Evolutionary conservation across 2,329 filamentous ascomycete species (phyloP), one percentile per base, ranked within the genome.

Genomic region (Aspergillus thermomutatus): DNA sequence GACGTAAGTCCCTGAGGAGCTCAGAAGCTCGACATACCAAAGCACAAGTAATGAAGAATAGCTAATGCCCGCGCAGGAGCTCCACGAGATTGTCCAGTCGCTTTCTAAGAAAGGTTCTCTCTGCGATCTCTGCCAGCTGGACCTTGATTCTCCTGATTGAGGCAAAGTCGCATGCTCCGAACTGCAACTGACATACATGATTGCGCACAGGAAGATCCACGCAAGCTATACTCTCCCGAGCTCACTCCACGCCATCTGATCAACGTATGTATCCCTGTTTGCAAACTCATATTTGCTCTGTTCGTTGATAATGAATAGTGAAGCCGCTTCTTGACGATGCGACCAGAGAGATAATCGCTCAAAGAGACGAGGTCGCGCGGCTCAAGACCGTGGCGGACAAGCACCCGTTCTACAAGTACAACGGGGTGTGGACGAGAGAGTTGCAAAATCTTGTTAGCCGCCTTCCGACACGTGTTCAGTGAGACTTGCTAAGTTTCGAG

Each of bases 381-480:
- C 84, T 99, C 47, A 83, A 85, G 59, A 77, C 82, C 54, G 83
- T 90, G 54, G 91, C 92, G 2, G 92, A 91, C 26, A 83, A 90
- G 72, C 88, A 95, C 68, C 93, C 94, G 0, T 99, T 97, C 81
- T 99, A 97, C 86, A 97, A 96, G 83, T 97, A 95, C 80, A 97
- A 97, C 75, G 79, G 82, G 55, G 85, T 91, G 72, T 99, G 94
- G 94, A 84, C 86, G 27, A 85, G 91, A 57, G 86, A 90, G 68
- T 79, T 97, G 54, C 93, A 97, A 75, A 91, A 90, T 72, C 84
- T 90, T 47, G 85, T 83, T 82, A 82, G 77, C 80, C 75, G 21
- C 7, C 21, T 7, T 26, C 3, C 6, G 23, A 11, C 11, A 9
- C 8, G 5, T 40, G 4, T 14, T 7, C 4, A 43, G 14, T 50